Base-by-base conservation (phyloP, 352 stramenopile genomes). In the Pythium dissimile region DNA sequence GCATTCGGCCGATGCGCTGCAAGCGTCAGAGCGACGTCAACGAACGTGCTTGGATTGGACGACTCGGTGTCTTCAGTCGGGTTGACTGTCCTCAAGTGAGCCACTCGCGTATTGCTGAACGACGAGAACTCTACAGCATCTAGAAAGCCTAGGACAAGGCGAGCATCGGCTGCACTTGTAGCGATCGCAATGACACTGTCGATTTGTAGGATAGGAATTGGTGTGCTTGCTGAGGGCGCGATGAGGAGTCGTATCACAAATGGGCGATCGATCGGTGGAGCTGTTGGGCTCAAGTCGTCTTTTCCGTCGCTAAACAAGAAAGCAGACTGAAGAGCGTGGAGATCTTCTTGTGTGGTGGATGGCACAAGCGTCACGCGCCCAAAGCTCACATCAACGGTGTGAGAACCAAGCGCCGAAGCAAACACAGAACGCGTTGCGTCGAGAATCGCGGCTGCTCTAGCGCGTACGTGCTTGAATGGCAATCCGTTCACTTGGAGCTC, bases 11-110 rank as follows among this genome's bases (percentile, higher is more conserved):
- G 2, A 10, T 35, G 44, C 13, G 18, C 27, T 16, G 7, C 39
- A 24, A 72, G 41, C 8, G 31, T 55, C 27, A 72, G 16, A 3
- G 49, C 47, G 5, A 69, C 38, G 21, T 24, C n/a, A 20, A 72
- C 55, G 18, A 61, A 62, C 54, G 54, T 48, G 35, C 1, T 24
- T 28, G 16, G 3, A 38, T 24, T 27, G 44, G 26, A 3, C 7
- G 26, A 9, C 18, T 21, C 45, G 11, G 10, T 5, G 27, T 42
- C 11, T 11, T 21, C 6, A n/a, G 26, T 16, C n/a, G 21, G n/a
- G 34, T 12, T 41, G 2, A 27, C 31, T 0, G 31, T 38, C 6
- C n/a, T 16, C 8, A 46, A 13, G 21, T 46, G 47, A 5, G 27
- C 16, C 3, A 64, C 31, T 1, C n/a, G n/a, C n/a, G n/a, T n/a